These are phyloP conservation scores for Magnusiomyces tetraspermus DNA, from an alignment of 1,139 yeast species.

Conservation along the genomic window DNA sequence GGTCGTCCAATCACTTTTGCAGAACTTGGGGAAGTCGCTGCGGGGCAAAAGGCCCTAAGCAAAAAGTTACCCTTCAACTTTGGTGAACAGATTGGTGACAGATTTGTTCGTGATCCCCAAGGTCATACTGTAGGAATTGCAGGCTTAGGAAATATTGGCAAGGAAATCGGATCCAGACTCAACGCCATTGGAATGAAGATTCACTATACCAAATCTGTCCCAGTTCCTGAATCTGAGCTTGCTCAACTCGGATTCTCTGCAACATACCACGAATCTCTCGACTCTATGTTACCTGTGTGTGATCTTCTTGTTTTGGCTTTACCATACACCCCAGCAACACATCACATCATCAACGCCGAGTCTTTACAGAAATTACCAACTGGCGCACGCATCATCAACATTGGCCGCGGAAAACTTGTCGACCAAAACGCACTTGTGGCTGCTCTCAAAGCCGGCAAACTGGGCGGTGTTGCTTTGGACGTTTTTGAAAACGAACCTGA, in stretches of 20 bases:
- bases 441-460: constrained; percentile 57
- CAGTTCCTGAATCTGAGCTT: constrained; percentile 33
- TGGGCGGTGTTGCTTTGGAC: constrained; percentile 50
- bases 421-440: constrained; percentile 55
- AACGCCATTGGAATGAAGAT: constrained; percentile 56
- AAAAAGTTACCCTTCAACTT: constrained; percentile 20
- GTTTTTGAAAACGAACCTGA: constrained; percentile 68
- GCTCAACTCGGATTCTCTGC: constrained; percentile 35
- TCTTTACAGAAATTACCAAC: constrained; percentile 40
- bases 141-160: constrained; percentile 76
- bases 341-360: constrained; percentile 44
- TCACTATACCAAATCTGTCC: constrained; percentile 51
- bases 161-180: constrained; percentile 50
- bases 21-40: constrained; percentile 29
- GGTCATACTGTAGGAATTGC: constrained; percentile 57
- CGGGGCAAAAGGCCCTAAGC: constrained; percentile 31
- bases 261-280: constrained; percentile 37
- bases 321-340: constrained; percentile 56
- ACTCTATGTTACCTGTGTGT: constrained; percentile 33
- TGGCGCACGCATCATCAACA: constrained; percentile 60
- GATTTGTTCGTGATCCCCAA: constrained; percentile 34
- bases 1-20: constrained; percentile 32
- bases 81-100: constrained; percentile 43
- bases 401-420: constrained; percentile 69
- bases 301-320: constrained; percentile 61